Evolutionary conservation across 352 stramenopile species (phyloP), one percentile per base, ranked within the genome.

Genomic region (Phytophthora melonis): DNA sequence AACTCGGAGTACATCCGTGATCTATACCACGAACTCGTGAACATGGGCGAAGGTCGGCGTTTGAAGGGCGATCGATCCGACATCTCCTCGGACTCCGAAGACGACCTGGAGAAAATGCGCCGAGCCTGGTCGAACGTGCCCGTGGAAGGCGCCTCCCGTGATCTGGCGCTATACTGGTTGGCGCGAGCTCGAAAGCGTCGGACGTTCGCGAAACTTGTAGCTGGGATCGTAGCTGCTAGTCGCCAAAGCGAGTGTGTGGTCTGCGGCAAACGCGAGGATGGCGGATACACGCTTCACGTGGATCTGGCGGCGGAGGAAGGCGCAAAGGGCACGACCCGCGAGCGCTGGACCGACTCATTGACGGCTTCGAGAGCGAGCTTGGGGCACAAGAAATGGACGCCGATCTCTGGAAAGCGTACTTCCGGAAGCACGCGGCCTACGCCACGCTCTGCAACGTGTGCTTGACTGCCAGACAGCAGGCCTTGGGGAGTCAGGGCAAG

Each of bases 341-440:
- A 8, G 92, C 84, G 11, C 86, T 98, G 43, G 91, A 98, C 59
- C 82, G 82, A 27, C 78, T 95, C 7, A 94, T 95, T 36, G 68
- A 88, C 56, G 87, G 78, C 14, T 95, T 94, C 58, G 88, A 95
- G 61, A 74, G 30, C 13, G 84, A 94, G 53, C 98, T 98, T 68
- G 93, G 92, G 30, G 77, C 86, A 19, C 66, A 87, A 47, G 95
- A 99, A 78, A 84, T 91, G 63, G 92, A 98, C 64, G 70, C 83
- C 0, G 93, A 98, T 72, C 80, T 99, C 5, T 99, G 97, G 97
- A 98, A 98, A 83, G 95, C 97, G 21, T 99, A 97, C 83, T 99
- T 99, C 76, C 87, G 95, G 67, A 95, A 97, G 73, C 90, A 98
- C 65, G 97, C 96, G 13, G 81, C 80, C 55, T 99, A 95, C 76